Evolutionary conservation across 1,139 yeast genomes (phyloP), one percentile per base, ranked within the genome.

Genomic region (Meyerozyma sp.): DNA sequence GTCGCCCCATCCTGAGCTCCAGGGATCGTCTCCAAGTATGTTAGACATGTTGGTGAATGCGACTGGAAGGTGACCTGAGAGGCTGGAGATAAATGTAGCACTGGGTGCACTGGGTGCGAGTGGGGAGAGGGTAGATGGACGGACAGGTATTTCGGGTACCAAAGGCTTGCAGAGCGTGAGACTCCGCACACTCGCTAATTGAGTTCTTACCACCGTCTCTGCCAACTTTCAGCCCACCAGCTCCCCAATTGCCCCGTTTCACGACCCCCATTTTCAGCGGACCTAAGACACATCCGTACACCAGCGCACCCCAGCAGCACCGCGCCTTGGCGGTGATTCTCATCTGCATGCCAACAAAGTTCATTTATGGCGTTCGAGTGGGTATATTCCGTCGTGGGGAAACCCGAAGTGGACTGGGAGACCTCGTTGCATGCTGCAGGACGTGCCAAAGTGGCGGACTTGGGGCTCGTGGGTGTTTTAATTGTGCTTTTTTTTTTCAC

Each of bases 401-500:
- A 30, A 14, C 16, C 5, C 34, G 34, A 30, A 3, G 16, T 30
- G 16, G 34, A 30, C 34, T 30, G 14, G 16, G 16, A 30, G 20
- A 11, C 10, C 8, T 30, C 34, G 20, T 14, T 30, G 20, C 20
- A 30, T 13, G 34, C 20, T 11, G 34, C 16, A 5, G 25, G 13
- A 27, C 11, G 37, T 4, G 37, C 16, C 14, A 11, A 25, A 8
- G 49, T 75, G n/a, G 66, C 81, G 2, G 94, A 85, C 57, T 57
- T 76, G 9, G 40, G 77, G 0, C 63, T 77, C 8, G 53, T 80
- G 6, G 65, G 66, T 1, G 44, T 73, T 0, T 62, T 82, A 11
- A 57, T 70, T 40, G 50, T 74, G 1, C 43, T 74, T 5, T 81
- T 76, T 55, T 59, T 66, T 41, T 54, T 78, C n/a, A 67, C 75